Conservation (phyloP, 1,284 basidiomycete species). For the Tilletia caries region DNA sequence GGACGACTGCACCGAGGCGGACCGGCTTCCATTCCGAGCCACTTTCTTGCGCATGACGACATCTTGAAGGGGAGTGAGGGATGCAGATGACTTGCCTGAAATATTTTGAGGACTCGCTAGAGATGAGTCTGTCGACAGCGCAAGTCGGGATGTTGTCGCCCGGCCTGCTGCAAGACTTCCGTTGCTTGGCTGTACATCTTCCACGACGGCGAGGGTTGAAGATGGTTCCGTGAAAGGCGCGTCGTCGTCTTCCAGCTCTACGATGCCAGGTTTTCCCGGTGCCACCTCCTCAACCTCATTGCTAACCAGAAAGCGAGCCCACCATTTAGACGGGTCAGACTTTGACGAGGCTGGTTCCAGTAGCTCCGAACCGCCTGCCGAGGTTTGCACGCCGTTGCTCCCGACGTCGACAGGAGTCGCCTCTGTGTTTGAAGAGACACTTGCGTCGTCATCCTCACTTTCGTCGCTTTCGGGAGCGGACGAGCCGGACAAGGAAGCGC, state of each 20-base stretch:
- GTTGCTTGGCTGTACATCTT: too few relatives aligned
- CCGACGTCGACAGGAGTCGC: not conserved
- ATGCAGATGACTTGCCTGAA: not conserved
- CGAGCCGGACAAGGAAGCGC: too few relatives aligned
- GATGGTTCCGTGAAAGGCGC: too few relatives aligned
- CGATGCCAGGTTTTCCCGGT: not conserved
- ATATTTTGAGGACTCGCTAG: too few relatives aligned
- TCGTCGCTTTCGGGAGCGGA: too few relatives aligned
- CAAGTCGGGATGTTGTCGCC: too few relatives aligned
- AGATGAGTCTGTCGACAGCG: too few relatives aligned
- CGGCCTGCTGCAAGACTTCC: too few relatives aligned
- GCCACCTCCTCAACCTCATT: not conserved
- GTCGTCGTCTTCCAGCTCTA: too few relatives aligned
- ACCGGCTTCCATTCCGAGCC: not conserved
- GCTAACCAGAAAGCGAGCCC: not conserved
- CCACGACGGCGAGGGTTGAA: too few relatives aligned
- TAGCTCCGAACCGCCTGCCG: not conserved
- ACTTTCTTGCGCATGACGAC: not conserved
- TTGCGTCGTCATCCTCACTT: too few relatives aligned
- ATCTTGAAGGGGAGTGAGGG: not conserved
- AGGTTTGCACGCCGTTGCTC: not conserved
- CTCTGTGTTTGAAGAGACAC: too few relatives aligned
- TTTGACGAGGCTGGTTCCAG: not conserved
- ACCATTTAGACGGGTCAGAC: not conserved
- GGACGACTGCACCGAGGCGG: not conserved